phyloP scores from a whole-genome alignment of 2,329 filamentous ascomycete genomes.

The Exophiala alcalophila region DNA sequence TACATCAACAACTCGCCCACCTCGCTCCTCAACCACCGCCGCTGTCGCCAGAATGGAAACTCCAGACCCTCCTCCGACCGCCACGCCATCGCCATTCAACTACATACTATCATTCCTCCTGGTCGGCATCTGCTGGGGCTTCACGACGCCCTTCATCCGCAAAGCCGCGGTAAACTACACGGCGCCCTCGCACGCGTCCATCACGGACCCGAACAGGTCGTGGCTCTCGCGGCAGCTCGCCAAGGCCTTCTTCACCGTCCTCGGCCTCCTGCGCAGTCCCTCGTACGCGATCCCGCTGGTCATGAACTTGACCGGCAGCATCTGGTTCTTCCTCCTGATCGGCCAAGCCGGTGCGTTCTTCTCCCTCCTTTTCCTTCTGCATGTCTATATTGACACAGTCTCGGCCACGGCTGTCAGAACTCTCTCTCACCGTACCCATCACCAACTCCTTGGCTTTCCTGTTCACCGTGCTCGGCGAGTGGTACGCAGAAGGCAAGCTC shows the following conservation, averaged over 20 bases:
- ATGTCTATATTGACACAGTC: neutral
- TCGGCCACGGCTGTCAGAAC: too few species aligned
- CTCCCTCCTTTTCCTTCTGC: conserved; percentile 3
- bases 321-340: conserved; percentile 96
- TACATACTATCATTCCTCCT: conserved; percentile 87
- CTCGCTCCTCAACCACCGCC: conserved; percentile 1
- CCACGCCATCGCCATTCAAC: conserved; percentile 58
- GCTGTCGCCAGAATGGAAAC: too few species aligned
- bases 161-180: conserved; percentile 74
- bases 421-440: conserved; percentile 90
- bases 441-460: conserved; percentile 91
- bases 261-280: conserved; percentile 76
- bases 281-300: conserved; percentile 80
- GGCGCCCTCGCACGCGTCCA: conserved; percentile 47
- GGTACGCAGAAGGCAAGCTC: conserved; percentile 89
- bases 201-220: conserved; percentile 43
- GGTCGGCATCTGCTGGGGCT: conserved; percentile 82
- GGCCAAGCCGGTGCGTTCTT: conserved; percentile 74
- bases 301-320: conserved; percentile 84
- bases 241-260: conserved; percentile 67
- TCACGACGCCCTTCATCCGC: conserved; percentile 90
- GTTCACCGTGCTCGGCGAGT: conserved; percentile 93
- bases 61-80: conserved; percentile 6
- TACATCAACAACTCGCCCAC: too few species aligned
- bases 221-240: conserved; percentile 63